Evolutionary conservation across 805 yeast genomes (phyloP).

Genomic region (Wickerhamomyces sydowiorum): DNA sequence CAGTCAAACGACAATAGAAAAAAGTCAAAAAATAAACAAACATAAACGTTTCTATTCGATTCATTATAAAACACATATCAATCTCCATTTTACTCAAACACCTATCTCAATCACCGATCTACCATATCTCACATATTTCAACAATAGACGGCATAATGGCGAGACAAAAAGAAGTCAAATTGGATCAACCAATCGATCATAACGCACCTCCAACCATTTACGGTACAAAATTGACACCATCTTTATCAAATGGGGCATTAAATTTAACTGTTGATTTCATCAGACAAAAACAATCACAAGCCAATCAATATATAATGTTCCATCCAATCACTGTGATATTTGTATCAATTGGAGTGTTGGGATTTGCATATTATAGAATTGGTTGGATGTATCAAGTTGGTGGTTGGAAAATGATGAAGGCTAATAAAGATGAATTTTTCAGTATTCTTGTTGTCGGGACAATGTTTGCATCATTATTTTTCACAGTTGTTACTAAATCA

Average conservation of each 20-base stretch:
- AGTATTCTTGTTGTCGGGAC: slow-evolving; percentile 34
- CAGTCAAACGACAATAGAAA: too few relatives aligned
- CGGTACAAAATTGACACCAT: slow-evolving; percentile 47
- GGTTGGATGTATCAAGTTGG: slow-evolving; percentile 10
- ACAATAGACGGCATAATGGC: not conserved
- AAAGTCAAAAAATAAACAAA: not conserved
- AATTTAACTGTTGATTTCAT: slow-evolving; percentile 57
- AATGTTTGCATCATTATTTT: slow-evolving; percentile 31
- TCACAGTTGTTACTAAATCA: slow-evolving; percentile 33
- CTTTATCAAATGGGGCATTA: slow-evolving; percentile 51
- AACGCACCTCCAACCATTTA: slow-evolving; percentile 47
- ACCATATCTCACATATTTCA: not conserved
- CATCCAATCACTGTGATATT: slow-evolving; percentile 31
- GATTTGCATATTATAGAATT: slow-evolving; percentile 10
- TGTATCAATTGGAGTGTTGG: slow-evolving; percentile 3
- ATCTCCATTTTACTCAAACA: too few relatives aligned
- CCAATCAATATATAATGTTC: slow-evolving; percentile 38
- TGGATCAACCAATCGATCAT: slow-evolving; percentile 48
- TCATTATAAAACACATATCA: too few relatives aligned
- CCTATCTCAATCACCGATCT: too few relatives aligned
- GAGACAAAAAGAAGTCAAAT: slow-evolving; percentile 45
- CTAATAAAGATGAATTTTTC: slow-evolving; percentile 14
- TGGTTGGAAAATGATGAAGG: slow-evolving; percentile 11
- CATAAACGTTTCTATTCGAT: not conserved
- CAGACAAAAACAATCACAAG: slow-evolving; percentile 20